Conservation (phyloP, 2,329 filamentous ascomycete genomes). For the Allantophomopsis cytisporea region DNA sequence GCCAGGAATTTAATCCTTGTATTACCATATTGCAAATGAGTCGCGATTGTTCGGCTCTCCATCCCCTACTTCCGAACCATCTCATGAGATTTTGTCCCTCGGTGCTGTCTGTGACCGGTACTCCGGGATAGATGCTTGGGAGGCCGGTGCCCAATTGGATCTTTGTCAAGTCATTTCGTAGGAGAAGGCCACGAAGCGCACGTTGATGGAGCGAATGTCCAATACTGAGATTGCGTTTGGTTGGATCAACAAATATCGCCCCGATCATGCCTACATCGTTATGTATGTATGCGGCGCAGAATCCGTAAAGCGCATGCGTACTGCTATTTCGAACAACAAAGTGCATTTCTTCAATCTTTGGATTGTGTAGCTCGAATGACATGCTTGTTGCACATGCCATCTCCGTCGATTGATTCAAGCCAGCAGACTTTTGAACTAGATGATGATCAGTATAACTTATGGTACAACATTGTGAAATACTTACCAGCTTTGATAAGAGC, state of each 20-base stretch:
- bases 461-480: too few species aligned
- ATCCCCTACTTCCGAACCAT: conserved; percentile 86
- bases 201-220: conserved; percentile 80
- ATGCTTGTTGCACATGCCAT: conserved; percentile 55
- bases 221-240: conserved; percentile 76
- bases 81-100: conserved; percentile 34
- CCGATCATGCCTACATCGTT: conserved; percentile 57
- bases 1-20: conserved; percentile 44
- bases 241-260: conserved; percentile 79
- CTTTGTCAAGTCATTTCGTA: conserved; percentile 57
- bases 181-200: conserved; percentile 63
- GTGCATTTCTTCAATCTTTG: conserved; percentile 63
- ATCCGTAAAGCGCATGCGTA: conserved; percentile 81
- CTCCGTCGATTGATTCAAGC: conserved; percentile 54
- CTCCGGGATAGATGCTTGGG: conserved; percentile 76
- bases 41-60: conserved; percentile 48
- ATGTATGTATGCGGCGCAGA: conserved; percentile 78
- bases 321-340: conserved; percentile 92
- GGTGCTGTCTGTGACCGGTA: conserved; percentile 50
- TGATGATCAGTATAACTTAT: too few species aligned
- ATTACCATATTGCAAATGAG: conserved; percentile 51
- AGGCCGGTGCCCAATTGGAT: conserved; percentile 72
- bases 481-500: conserved; percentile 48
- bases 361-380: conserved; percentile 52
- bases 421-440: conserved; percentile 47